These are phyloP conservation scores for Fabrea salina DNA, from an alignment of 169 alveolate species.

Conservation along the genomic window DNA sequence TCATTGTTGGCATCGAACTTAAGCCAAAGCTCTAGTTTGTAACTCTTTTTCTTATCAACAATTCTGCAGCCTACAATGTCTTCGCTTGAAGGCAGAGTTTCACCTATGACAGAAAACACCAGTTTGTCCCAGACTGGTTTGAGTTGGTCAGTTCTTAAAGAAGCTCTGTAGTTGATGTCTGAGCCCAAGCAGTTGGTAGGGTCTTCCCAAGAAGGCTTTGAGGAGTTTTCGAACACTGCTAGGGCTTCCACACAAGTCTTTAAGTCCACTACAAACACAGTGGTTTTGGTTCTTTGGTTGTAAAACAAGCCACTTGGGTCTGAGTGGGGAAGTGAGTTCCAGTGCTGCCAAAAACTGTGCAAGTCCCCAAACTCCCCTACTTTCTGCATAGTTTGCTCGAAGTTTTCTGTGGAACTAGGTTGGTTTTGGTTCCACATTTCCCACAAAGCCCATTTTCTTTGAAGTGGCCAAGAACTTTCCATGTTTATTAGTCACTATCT, in stretches of 20 bases:
- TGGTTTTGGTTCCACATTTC: constrained; percentile 10
- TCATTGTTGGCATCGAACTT: too few species aligned
- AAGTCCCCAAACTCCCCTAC: constrained; percentile 17
- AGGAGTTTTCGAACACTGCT: background rate
- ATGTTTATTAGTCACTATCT: too few species aligned
- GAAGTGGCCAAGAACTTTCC: background rate
- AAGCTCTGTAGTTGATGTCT: background rate
- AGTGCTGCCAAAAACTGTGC: constrained; percentile 31
- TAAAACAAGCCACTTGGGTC: background rate
- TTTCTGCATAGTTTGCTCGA: background rate
- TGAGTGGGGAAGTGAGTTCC: constrained; percentile 28
- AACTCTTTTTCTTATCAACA: constrained; percentile 18
- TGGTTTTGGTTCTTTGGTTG: constrained; percentile 3
- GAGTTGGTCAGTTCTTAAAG: background rate
- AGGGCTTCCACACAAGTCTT: constrained; percentile 32
- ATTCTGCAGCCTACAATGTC: constrained; percentile 3
- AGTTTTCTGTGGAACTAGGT: background rate
- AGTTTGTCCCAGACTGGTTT: background rate
- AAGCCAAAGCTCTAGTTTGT: too few species aligned
- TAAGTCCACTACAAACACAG: background rate
- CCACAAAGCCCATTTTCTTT: constrained; percentile 19
- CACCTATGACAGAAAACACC: constrained; percentile 27
- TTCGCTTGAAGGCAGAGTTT: background rate
- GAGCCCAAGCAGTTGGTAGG: background rate
- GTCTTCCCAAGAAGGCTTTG: constrained; percentile 36